Base-by-base conservation (phyloP, 768 basidiomycete species). In the Mycena filopes region DNA sequence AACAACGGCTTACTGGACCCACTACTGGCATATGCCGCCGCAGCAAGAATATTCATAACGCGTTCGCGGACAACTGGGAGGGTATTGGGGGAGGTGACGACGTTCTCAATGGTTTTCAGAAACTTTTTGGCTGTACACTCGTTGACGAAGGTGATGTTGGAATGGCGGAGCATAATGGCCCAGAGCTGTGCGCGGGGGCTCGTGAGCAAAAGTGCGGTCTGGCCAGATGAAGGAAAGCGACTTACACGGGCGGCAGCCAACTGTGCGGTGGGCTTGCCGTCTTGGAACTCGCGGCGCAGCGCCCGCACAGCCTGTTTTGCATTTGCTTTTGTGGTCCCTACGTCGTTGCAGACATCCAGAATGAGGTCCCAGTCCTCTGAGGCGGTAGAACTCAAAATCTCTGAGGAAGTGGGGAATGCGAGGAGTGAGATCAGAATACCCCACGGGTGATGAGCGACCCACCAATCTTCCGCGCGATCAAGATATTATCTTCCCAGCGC, bases 121-220 rank as follows among this genome's bases (percentile, higher is more conserved):
- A 95, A 95, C 73, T 94, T 94, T 69, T 88, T 87, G 31, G 88
- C 82, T 12, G 86, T 83, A 29, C 87, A 89, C 70, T 93, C 88
- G 13, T 83, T 76, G 43, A 92, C 84, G 72, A 95, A 95, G 15
- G 86, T 72, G 16, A 89, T 86, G 0, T 88, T 86, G 5, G 89
- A 89, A 72, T 96, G 95, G 29, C 88, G 87, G 41, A 96, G 84
- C 89, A 96, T 91, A 70, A 96, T 89, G 4, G 94, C 90, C 95
- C 94, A 96, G 10, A 97, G 74, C 92, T 94, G n/a, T 18, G 36
- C 33, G n/a, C n/a, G n/a, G 33, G 33, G 33, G 11, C 36, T 36
- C 36, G 4, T 2, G 10, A 36, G 15, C 11, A 2, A 36, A 36
- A 4, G 15, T 10, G 5, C 10, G 36, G 2, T 36, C 11, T 11